A percentile compares a stretch with the other conserved stretches of the same genome.
These are phyloP conservation scores for Coemansia sp. DNA, from an alignment of 192 early-diverging fungal species.

Conservation along the genomic window DNA sequence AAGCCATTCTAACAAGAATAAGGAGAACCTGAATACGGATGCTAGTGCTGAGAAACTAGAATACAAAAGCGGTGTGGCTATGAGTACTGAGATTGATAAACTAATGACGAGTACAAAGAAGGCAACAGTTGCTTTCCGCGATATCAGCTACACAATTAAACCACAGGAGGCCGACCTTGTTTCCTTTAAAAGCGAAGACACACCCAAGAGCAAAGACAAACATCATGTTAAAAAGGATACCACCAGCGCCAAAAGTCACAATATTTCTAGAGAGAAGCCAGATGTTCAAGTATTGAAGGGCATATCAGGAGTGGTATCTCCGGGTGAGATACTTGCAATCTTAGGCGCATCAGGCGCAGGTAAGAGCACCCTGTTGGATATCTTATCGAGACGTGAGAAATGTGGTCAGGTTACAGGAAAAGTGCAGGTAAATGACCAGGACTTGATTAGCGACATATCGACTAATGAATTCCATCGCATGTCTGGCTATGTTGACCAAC, in stretches of 20 bases:
- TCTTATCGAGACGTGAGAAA: slow-evolving; percentile 77
- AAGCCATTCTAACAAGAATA: background rate
- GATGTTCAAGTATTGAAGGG: slow-evolving; percentile 57
- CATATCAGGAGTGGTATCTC: slow-evolving; percentile 71
- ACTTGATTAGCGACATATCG: slow-evolving; percentile 59
- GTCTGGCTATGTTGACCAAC: slow-evolving; percentile 87
- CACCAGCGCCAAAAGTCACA: background rate
- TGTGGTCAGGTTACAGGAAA: slow-evolving; percentile 68
- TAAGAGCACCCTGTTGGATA: slow-evolving; percentile 90
- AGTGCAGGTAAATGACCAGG: slow-evolving; percentile 79
- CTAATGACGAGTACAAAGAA: slow-evolving; percentile 25
- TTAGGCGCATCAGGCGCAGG: slow-evolving; percentile 93
- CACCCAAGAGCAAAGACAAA: background rate
- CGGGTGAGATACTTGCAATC: slow-evolving; percentile 89
- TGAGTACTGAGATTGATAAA: slow-evolving; percentile 18
- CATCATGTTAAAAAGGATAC: background rate
- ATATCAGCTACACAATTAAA: slow-evolving; percentile 44
- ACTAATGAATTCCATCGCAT: slow-evolving; percentile 63
- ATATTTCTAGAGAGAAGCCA: background rate
- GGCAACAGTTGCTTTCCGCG: slow-evolving; percentile 41
- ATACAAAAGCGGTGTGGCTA: background rate
- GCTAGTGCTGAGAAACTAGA: background rate
- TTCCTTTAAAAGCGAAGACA: slow-evolving; percentile 12
- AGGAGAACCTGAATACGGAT: background rate
- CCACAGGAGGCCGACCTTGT: slow-evolving; percentile 26